Base-by-base conservation (phyloP, 768 basidiomycete genomes). In the Dioszegia aurantiaca region DNA sequence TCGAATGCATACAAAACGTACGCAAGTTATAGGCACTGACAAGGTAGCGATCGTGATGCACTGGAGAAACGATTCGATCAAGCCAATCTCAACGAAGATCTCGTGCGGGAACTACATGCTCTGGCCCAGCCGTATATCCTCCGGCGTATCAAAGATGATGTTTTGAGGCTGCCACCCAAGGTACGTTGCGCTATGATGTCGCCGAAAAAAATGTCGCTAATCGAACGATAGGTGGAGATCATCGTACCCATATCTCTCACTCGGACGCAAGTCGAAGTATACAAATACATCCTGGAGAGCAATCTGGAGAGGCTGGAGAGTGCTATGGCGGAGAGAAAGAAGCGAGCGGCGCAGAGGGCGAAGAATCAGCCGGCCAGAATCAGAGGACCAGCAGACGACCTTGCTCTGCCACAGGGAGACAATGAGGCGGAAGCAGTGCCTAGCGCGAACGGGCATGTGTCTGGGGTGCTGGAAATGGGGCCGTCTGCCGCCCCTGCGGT, bases 81-180 rank as follows among this genome's bases (percentile, higher is more conserved):
- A 36, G 85, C 84, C 61, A 85, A 84, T 12, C 82, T 98, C 23
- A 86, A 82, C 4, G 88, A 91, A 68, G 87, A 89, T 3, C 82
- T 87, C 19, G 81, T 97, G 42, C 85, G 86, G 59, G 82, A 89
- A 57, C 79, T 99, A 27, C 93, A 95, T 68, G 80, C 77, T 24
- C 82, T 84, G 64, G 79, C 97, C 42, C 77, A 78, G 63, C 93
- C 91, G 0, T 95, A 97, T 70, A 95, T 98, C 78, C 79, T 99
- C 31, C 87, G 95, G 16, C 86, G 95, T 17, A 84, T 90, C 67
- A 99, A 99, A 79, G 87, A 87, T 58, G 90, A 95, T 72, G 92
- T 95, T 1, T 80, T 97, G 16, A 84, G 89, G 61, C 68, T 78
- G 16, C 82, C 94, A n/a, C 92, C 90, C 0, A 95, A 94, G 83